phyloP scores from a whole-genome alignment of 2,329 filamentous ascomycete genomes.

The Decorospora gaudefroyi region DNA sequence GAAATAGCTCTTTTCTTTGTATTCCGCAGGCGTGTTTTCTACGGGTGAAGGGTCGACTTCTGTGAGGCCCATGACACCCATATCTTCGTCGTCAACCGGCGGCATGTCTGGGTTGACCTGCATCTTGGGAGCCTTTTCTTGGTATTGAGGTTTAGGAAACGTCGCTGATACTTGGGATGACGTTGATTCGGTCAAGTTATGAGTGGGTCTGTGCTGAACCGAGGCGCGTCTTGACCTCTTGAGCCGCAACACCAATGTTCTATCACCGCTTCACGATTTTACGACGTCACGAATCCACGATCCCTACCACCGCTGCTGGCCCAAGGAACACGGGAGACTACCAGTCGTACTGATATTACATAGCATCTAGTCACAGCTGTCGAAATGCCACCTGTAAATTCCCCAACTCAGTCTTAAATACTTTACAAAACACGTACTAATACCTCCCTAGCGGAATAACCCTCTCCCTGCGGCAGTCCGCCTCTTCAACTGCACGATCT shows the following conservation, averaged over 20 bases:
- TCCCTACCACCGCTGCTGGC: too few relatives aligned
- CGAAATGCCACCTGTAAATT: too few relatives aligned
- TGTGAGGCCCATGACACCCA: conserved; percentile 68
- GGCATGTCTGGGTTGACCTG: conserved; percentile 24
- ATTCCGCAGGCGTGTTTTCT: conserved; percentile 57
- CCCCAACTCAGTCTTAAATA: too few relatives aligned
- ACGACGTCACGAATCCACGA: not conserved
- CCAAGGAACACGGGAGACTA: too few relatives aligned
- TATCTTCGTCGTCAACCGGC: conserved; percentile 39
- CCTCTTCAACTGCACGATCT: conserved; percentile 64
- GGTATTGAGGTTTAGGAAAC: conserved; percentile 17
- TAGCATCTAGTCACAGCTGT: too few relatives aligned
- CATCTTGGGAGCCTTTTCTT: conserved; percentile 14
- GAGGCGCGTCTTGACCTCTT: conserved; percentile 18
- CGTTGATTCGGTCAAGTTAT: conserved; percentile 36
- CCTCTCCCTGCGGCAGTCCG: conserved; percentile 51
- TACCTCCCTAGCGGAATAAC: conserved; percentile 45
- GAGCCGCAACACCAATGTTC: conserved; percentile 18
- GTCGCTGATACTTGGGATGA: conserved; percentile 34
- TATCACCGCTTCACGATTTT: conserved; percentile 5
- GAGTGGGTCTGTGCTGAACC: conserved; percentile 22
- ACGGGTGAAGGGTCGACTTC: conserved; percentile 85
- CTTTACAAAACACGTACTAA: too few relatives aligned
- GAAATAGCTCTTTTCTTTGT: conserved; percentile 58
- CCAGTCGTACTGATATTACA: too few relatives aligned